A percentile compares a stretch with the other conserved stretches of the same genome.
phyloP scores from a whole-genome alignment of 2,329 filamentous ascomycete species.

The Ophiostoma sp. region DNA sequence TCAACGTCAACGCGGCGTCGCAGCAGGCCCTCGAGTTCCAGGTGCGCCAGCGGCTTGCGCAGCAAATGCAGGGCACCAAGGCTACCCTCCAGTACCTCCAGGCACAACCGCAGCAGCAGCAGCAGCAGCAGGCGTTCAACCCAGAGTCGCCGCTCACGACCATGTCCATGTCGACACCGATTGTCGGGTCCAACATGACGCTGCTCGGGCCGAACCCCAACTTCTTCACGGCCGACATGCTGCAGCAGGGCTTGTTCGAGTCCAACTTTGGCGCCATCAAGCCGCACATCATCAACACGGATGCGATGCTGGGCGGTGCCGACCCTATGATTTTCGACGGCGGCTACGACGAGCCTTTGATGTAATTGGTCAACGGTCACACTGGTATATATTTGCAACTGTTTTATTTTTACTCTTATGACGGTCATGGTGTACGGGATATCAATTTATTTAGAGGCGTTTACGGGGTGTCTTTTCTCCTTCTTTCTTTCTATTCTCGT shows the following conservation, averaged over 20 bases:
- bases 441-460: neutral
- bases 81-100: neutral
- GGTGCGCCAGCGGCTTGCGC: conserved; percentile 33
- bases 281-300: conserved; percentile 49
- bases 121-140: neutral
- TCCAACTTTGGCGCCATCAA: conserved; percentile 51
- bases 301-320: conserved; percentile 52
- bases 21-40: conserved; percentile 39
- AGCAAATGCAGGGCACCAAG: neutral
- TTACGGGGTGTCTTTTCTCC: neutral
- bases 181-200: neutral
- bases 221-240: conserved; percentile 42
- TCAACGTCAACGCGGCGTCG: conserved; percentile 29
- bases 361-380: neutral
- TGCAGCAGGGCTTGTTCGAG: conserved; percentile 48
- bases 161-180: conserved; percentile 18
- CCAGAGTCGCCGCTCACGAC: conserved; percentile 13
- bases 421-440: neutral
- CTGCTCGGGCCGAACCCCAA: conserved; percentile 14
- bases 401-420: neutral
- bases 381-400: too few relatives aligned
- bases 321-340: conserved; percentile 56
- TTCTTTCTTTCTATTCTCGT: too few relatives aligned
- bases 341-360: conserved; percentile 40
- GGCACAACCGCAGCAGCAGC: conserved; percentile 14